Conservation (phyloP, 2,329 filamentous ascomycete genomes). For the Arthrinium phaeospermum region DNA sequence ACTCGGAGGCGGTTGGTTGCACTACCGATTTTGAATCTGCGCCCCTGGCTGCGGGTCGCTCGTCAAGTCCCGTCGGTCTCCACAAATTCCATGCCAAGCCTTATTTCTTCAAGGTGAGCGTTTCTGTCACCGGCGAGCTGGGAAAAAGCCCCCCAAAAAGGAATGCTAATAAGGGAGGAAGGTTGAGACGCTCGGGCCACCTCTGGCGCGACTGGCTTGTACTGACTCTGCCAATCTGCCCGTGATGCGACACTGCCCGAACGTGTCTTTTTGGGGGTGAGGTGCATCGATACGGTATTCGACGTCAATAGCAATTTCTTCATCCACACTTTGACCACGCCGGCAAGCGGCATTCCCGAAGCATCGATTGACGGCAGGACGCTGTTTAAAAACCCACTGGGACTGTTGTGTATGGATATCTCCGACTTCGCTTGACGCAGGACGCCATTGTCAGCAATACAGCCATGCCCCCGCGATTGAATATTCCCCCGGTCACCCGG, state of each 20-base stretch:
- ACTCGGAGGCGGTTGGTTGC: conserved; percentile 13
- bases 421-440: conserved; percentile 9
- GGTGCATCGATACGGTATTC: background rate
- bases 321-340: background rate
- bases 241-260: conserved; percentile 11
- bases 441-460: conserved; percentile 14
- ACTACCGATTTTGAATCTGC: conserved; percentile 15
- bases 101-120: conserved; percentile 16
- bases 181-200: background rate
- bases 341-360: background rate
- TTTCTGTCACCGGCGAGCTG: conserved; percentile 7
- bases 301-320: background rate
- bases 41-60: conserved; percentile 14
- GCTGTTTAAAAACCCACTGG: background rate
- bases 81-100: background rate
- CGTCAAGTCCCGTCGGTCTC: conserved; percentile 9
- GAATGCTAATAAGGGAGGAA: background rate
- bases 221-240: background rate
- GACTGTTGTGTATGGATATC: conserved; percentile 14
- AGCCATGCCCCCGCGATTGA: conserved; percentile 80
- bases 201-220: background rate
- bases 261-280: conserved; percentile 9
- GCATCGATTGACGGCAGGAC: conserved; percentile 6
- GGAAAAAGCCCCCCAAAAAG: background rate
- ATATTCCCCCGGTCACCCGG: conserved; percentile 90